A percentile compares a stretch with the other conserved stretches of the same genome.
These are phyloP conservation scores for Entomortierella parvispora DNA, from an alignment of 192 early-diverging fungal genomes.

Conservation along the genomic window DNA sequence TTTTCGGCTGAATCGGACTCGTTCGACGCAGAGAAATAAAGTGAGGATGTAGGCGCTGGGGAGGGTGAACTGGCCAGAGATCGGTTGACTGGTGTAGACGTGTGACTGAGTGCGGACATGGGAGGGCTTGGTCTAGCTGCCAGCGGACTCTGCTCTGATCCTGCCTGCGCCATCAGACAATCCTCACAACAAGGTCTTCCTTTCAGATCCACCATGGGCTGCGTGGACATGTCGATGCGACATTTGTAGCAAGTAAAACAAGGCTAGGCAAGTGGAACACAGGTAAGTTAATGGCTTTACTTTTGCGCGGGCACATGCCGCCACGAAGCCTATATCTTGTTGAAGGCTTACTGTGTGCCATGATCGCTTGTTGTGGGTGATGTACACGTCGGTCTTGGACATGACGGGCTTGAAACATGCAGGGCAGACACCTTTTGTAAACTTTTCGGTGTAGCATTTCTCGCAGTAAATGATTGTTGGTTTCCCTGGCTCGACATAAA, in stretches of 20 bases:
- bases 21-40: neutral
- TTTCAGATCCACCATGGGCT: constrained; percentile 57
- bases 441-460: constrained; percentile 50
- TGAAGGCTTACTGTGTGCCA: constrained; percentile 45
- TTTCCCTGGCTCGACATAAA: constrained; percentile 44
- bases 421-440: constrained; percentile 45
- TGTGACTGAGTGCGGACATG: constrained; percentile 1
- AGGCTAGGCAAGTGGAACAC: constrained; percentile 13
- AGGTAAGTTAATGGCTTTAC: too few relatives aligned
- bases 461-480: constrained; percentile 44
- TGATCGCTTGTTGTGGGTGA: constrained; percentile 38
- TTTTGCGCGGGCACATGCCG: too few relatives aligned
- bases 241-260: constrained; percentile 60
- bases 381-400: constrained; percentile 37
- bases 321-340: too few relatives aligned
- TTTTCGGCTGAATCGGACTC: neutral
- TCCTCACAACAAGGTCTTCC: constrained; percentile 60
- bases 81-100: constrained; percentile 13
- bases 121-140: neutral
- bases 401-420: constrained; percentile 51
- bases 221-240: constrained; percentile 23
- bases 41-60: constrained; percentile 4
- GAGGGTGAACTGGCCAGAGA: constrained; percentile 19
- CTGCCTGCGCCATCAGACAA: constrained; percentile 56
- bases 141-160: constrained; percentile 3